Base-by-base conservation (phyloP, 768 basidiomycete species). In the Daedalea quercina region DNA sequence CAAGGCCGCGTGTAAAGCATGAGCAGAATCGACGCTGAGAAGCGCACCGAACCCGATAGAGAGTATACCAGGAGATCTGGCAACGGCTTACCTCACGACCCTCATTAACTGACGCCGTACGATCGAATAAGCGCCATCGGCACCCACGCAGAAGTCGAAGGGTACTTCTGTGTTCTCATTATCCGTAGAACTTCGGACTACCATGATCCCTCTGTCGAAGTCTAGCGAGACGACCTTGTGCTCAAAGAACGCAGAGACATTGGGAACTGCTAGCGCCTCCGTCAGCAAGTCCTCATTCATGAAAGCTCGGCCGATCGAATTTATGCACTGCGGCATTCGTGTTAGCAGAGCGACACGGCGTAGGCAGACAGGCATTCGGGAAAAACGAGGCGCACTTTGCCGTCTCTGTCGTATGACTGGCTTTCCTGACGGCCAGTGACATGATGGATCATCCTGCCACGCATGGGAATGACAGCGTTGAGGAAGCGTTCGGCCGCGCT, bases 41-140 rank as follows among this genome's bases (percentile, higher is more conserved):
- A 50, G 54, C n/a, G n/a, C n/a, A n/a, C n/a, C n/a, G n/a, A n/a
- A n/a, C n/a, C n/a, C n/a, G n/a, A n/a, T n/a, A n/a, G n/a, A n/a
- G n/a, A n/a, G n/a, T n/a, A n/a, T n/a, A n/a, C n/a, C n/a, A n/a
- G n/a, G n/a, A n/a, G n/a, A n/a, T n/a, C n/a, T n/a, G n/a, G n/a
- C 61, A 57, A 41, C 59, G 47, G 70, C 81, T 65, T 69, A 93
- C 94, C 91, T 82, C 60, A 90, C 81, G 53, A 91, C 89, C 59
- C 89, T 80, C 95, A 97, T 97, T 84, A 99, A 80, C 75, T 97
- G 90, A 63, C 85, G 78, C 66, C 95, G 79, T 56, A 96, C 84
- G 60, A 91, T 76, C 53, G 90, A 94, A 78, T 94, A 90, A 66
- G 87, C 92, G 33, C 95, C 95, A 71, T 99, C 95, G 60, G 90